Percentiles rank a stretch among this genome's conserved stretches.
Conservation (phyloP, 2,329 filamentous ascomycete species). For the Xylaria digitata region DNA sequence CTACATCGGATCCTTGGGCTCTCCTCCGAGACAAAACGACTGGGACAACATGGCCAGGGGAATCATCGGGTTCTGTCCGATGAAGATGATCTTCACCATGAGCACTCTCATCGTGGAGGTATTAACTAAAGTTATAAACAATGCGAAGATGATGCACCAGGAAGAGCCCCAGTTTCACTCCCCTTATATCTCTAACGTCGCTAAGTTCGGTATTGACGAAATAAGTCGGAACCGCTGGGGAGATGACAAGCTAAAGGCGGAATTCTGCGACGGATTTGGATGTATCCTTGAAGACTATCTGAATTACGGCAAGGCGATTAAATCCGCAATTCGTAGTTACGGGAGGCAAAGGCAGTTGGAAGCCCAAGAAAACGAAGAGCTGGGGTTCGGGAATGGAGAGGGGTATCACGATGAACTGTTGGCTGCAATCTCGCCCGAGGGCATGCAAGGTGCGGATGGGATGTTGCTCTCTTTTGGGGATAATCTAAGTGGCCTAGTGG, state of each 20-base stretch:
- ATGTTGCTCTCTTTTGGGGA: background rate
- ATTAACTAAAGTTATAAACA: background rate
- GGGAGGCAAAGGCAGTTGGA: background rate
- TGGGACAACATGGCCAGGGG: constrained; percentile 26
- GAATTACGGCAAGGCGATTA: background rate
- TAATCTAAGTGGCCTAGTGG: background rate
- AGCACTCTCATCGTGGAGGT: constrained; percentile 30
- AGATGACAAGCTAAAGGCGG: constrained; percentile 10
- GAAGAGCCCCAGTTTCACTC: background rate
- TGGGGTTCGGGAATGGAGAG: background rate
- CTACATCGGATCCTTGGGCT: background rate
- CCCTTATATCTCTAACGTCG: constrained; percentile 20
- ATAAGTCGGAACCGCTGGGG: constrained; percentile 13
- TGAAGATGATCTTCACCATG: constrained; percentile 37
- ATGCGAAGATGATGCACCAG: no score
- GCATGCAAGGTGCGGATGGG: background rate
- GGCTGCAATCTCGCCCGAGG: background rate
- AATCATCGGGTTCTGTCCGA: constrained; percentile 14
- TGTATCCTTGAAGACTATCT: constrained; percentile 18
- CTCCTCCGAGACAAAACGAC: background rate
- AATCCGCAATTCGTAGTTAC: background rate
- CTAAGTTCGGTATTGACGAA: constrained; percentile 3
- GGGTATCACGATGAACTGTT: background rate
- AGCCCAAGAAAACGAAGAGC: background rate
- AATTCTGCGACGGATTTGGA: constrained; percentile 35